These are phyloP conservation scores for Solidago caesia DNA, from an alignment of 129 eudicot species.

Conservation along the genomic window DNA sequence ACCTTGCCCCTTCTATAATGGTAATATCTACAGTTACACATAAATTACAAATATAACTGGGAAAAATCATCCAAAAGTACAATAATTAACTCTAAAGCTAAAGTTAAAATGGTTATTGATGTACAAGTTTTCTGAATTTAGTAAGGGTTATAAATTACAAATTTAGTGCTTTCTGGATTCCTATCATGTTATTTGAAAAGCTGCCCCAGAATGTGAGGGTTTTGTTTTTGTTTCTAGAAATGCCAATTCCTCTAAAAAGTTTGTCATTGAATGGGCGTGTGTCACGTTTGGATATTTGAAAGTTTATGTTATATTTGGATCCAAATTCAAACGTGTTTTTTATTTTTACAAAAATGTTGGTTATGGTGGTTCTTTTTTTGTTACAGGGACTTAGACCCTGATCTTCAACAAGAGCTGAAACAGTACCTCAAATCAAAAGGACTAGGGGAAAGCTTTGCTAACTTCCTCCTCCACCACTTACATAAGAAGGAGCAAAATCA, in stretches of 20 bases:
- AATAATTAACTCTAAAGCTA: too few relatives aligned
- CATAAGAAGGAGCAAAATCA: slow-evolving; percentile 81
- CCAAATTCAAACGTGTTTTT: not conserved
- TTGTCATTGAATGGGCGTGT: not conserved
- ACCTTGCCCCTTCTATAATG: not conserved
- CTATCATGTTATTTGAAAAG: too few relatives aligned
- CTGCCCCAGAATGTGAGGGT: too few relatives aligned
- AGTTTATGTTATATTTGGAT: not conserved
- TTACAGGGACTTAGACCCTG: slow-evolving; percentile 62
- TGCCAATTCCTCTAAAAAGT: too few relatives aligned
- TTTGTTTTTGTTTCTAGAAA: too few relatives aligned
- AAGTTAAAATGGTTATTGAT: too few relatives aligned
- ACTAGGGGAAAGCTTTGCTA: slow-evolving; percentile 46
- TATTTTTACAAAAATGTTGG: not conserved
- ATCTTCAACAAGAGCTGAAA: slow-evolving; percentile 62
- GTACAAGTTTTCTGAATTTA: too few relatives aligned
- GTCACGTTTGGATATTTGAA: not conserved
- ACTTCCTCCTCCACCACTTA: slow-evolving; percentile 61
- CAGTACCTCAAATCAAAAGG: slow-evolving; percentile 68
- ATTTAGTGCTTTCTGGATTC: too few relatives aligned
- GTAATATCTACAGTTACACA: not conserved
- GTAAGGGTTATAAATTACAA: too few relatives aligned
- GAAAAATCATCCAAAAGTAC: too few relatives aligned
- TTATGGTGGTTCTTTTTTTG: not conserved
- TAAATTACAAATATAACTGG: not conserved